Conservation (phyloP, 2,329 filamentous ascomycete species). For the Phaeomoniella chlamydospora region DNA sequence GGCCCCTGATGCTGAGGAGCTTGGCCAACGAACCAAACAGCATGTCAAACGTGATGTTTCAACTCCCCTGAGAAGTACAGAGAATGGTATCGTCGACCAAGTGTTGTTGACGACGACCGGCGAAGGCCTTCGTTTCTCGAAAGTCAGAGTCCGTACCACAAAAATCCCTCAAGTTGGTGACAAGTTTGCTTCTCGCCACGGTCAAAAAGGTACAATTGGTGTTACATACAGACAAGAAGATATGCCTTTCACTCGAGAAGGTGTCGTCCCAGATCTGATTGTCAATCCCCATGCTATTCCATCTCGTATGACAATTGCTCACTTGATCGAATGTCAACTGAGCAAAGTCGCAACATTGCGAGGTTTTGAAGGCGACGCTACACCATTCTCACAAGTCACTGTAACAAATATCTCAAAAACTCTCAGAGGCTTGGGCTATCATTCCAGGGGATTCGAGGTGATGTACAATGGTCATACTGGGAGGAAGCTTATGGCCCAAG, state of each 20-base stretch:
- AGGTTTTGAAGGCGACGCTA: constrained; percentile 92
- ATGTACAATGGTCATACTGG: constrained; percentile 99
- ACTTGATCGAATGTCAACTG: constrained; percentile 97
- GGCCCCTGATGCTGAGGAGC: constrained; percentile 79
- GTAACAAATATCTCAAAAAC: constrained; percentile 84
- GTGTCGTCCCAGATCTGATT: constrained; percentile 86
- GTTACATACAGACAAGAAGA: constrained; percentile 96
- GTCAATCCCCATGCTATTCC: constrained; percentile 99
- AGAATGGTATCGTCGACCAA: constrained; percentile 90
- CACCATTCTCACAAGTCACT: constrained; percentile 93
- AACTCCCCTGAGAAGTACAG: constrained; percentile 84
- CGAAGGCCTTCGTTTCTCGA: constrained; percentile 89
- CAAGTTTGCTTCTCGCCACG: constrained; percentile 98
- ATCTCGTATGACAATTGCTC: constrained; percentile 99
- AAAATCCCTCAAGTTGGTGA: constrained; percentile 98
- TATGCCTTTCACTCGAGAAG: constrained; percentile 93
- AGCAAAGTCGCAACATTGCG: constrained; percentile 90
- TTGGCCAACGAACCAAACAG: constrained; percentile 77
- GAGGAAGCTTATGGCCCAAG: constrained; percentile 79
- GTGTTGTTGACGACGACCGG: constrained; percentile 90
- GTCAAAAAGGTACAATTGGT: constrained; percentile 98
- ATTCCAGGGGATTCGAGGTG: constrained; percentile 92
- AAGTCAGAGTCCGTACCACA: constrained; percentile 91
- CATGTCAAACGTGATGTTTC: constrained; percentile 94
- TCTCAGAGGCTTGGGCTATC: constrained; percentile 79